Evolutionary conservation across 192 early-diverging fungal species (phyloP).

Genomic region (Linnemannia schmuckeri): DNA sequence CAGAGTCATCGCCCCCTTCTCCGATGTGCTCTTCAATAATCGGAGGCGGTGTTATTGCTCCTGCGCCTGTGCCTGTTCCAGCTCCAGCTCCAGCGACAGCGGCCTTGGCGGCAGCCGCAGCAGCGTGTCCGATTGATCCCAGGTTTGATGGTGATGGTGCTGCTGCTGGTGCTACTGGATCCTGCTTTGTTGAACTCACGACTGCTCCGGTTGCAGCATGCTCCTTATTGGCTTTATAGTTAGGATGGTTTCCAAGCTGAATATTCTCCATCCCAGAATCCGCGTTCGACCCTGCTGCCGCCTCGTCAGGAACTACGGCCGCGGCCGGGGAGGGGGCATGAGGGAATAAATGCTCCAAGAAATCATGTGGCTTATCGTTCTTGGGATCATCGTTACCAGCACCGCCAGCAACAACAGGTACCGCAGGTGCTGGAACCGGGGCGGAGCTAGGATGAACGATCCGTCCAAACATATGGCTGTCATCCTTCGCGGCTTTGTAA

Average conservation of each 20-base stretch:
- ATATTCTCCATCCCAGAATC: slow-evolving; percentile 7
- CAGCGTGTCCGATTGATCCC: neutral
- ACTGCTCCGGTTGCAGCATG: neutral
- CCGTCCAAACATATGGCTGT: slow-evolving; percentile 8
- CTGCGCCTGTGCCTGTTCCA: neutral
- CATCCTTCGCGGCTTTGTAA: neutral
- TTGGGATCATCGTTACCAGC: neutral
- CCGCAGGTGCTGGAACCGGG: neutral
- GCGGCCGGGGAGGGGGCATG: neutral
- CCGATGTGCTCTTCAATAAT: slow-evolving; percentile 19
- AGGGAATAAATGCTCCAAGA: slow-evolving; percentile 37
- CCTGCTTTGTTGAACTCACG: neutral
- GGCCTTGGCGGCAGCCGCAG: neutral
- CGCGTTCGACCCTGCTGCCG: neutral
- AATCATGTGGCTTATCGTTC: slow-evolving; percentile 43
- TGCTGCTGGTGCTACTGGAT: neutral
- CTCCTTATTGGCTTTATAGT: neutral
- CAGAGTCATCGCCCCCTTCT: slow-evolving; percentile 17
- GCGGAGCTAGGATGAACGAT: slow-evolving; percentile 13
- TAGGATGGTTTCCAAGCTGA: neutral
- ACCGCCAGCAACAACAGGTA: neutral
- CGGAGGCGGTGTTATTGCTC: neutral
- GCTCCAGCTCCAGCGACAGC: neutral
- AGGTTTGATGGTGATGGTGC: neutral
- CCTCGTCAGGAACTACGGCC: neutral